Evolutionary conservation across 495 filamentous ascomycete species (phyloP).

Genomic region (Lophium mytilinum): DNA sequence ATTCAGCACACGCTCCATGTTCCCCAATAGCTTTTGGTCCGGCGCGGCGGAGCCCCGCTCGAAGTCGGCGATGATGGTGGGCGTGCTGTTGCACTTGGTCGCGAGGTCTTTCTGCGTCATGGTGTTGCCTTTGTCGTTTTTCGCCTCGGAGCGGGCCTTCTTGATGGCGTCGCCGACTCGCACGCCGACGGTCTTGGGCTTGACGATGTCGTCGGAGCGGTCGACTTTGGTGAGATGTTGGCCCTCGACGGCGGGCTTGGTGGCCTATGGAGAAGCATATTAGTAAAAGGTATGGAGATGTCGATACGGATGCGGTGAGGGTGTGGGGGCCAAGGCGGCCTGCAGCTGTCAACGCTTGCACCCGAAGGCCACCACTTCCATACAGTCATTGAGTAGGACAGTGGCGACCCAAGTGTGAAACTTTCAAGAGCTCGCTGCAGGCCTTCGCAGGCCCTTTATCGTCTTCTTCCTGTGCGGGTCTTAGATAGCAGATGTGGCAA

Average conservation of each 20-base stretch:
- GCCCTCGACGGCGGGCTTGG: conserved; percentile 63
- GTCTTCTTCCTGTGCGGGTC: conserved; percentile 1
- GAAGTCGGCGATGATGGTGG: conserved; percentile 70
- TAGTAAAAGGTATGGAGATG: not conserved
- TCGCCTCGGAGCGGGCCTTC: conserved; percentile 53
- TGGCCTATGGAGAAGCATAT: conserved; percentile 2
- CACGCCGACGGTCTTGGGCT: conserved; percentile 79
- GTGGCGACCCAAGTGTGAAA: not conserved
- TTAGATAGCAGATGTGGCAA: conserved; percentile 10
- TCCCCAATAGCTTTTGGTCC: conserved; percentile 73
- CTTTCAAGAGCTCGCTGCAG: not conserved
- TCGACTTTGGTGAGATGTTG: conserved; percentile 98
- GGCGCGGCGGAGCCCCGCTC: conserved; percentile 74
- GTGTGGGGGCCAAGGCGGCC: too few species aligned
- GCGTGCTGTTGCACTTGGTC: conserved; percentile 84
- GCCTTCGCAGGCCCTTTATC: not conserved
- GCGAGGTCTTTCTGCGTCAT: conserved; percentile 97
- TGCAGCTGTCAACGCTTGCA: too few species aligned
- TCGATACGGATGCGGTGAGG: too few species aligned
- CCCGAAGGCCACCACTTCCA: too few species aligned
- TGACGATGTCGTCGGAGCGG: conserved; percentile 94
- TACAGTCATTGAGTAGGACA: too few species aligned
- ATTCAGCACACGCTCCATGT: conserved; percentile 78
- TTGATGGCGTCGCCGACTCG: conserved; percentile 76
- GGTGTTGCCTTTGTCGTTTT: conserved; percentile 51